A percentile compares a stretch with the other conserved stretches of the same genome.
These are phyloP conservation scores for Globisporangium middletonii DNA, from an alignment of 352 stramenopile species.

Conservation along the genomic window DNA sequence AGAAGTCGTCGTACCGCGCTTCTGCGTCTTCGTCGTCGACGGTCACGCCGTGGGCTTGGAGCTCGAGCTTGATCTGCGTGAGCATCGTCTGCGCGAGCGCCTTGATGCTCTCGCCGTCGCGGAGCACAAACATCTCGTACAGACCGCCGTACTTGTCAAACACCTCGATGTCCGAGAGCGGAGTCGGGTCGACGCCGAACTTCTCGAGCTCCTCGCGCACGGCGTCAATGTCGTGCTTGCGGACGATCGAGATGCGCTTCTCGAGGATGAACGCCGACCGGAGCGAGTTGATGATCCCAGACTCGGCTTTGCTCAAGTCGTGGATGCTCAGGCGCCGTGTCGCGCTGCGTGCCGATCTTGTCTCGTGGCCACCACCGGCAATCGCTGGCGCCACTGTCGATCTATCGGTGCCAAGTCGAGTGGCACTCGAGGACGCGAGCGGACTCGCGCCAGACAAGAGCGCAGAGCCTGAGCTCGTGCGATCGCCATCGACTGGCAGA, in stretches of 20 bases:
- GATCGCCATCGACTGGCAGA: not conserved
- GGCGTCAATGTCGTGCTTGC: slow-evolving; percentile 25
- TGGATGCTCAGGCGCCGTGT: slow-evolving; percentile 32
- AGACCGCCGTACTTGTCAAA: slow-evolving; percentile 40
- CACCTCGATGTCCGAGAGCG: slow-evolving; percentile 14
- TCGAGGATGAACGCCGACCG: slow-evolving; percentile 62
- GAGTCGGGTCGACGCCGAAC: slow-evolving; percentile 34
- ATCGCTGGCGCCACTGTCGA: not conserved
- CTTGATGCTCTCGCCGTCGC: slow-evolving; percentile 63
- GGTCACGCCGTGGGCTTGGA: slow-evolving; percentile 46
- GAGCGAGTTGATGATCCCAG: slow-evolving; percentile 45
- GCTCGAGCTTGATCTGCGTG: slow-evolving; percentile 59
- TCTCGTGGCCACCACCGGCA: not conserved
- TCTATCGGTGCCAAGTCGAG: not conserved
- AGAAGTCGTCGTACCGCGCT: slow-evolving; percentile 61
- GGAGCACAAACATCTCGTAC: slow-evolving; percentile 64
- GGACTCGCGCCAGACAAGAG: not conserved
- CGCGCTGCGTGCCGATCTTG: slow-evolving; percentile 18
- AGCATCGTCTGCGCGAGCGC: slow-evolving; percentile 47
- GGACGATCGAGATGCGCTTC: slow-evolving; percentile 59
- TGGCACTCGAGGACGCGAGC: not conserved
- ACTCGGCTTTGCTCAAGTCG: slow-evolving; percentile 44
- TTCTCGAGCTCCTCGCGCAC: slow-evolving; percentile 51
- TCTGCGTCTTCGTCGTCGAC: slow-evolving; percentile 56
- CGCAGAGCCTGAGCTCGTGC: not conserved